Base-by-base conservation (phyloP, 352 stramenopile genomes). In the Pythium dissotocum region DNA sequence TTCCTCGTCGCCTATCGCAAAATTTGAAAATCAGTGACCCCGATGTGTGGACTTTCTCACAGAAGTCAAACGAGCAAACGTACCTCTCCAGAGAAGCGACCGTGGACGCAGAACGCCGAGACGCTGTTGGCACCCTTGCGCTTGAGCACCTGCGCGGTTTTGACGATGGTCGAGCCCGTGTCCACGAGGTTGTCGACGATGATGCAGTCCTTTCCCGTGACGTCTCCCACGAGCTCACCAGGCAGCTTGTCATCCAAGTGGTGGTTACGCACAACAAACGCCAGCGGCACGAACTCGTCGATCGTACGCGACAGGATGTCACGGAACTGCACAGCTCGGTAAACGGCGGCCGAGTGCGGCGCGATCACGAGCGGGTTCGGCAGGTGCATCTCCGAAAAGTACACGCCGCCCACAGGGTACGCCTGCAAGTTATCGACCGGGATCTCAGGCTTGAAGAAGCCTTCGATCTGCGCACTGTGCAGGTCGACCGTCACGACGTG, bases 381-480 rank as follows among this genome's bases (percentile, higher is more conserved):
- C 24, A 94, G 55, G 14, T 77, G 71, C 73, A 87, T 85, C 76
- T 96, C 88, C 5, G 86, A 93, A 71, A 96, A 94, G 70, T 93
- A 96, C 52, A 94, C 85, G 14, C 85, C 86, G 21, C 88, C 88
- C 1, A 96, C 84, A n/a, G 88, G 88, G 63, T 91, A 93, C 18
- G 88, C 88, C 55, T 92, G 80, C 6, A 96, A 75, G 60, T 96
- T 96, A 61, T 96, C 88, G 18, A 96, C 86, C 26, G 88, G 86
- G 40, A 96, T 89, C 57, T 89, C 75, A 8, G 88, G 88, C 65
- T 93, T 93, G 73, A 96, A 96, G 58, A 96, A 96, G 21, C 88
- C 88, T 70, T 96, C 88, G 60, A 94, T 93, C 70, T 96, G 88
- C 40, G 86, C 83, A 49, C 86, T 96, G 77, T 96, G 88, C n/a